Evolutionary conservation across 352 stramenopile species (phyloP).

Genomic region (Phytophthora fragariaefolia): DNA sequence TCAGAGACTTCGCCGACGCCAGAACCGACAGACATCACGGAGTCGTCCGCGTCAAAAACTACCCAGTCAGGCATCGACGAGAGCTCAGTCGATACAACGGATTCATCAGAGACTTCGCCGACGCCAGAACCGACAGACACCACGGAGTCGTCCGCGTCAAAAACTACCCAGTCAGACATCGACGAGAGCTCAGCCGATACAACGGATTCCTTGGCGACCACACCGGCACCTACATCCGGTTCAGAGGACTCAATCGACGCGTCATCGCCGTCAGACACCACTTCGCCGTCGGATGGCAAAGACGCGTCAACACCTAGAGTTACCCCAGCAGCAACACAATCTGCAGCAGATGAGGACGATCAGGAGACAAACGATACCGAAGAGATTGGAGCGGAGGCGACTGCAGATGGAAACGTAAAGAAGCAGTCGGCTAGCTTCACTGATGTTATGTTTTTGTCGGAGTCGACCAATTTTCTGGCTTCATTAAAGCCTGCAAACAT

Average conservation of each 20-base stretch:
- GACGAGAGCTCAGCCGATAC: not conserved
- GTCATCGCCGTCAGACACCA: not conserved
- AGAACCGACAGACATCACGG: not conserved
- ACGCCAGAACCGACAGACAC: not conserved
- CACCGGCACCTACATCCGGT: slow-evolving; percentile 10
- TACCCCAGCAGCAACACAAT: slow-evolving; percentile 16
- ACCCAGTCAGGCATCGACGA: not conserved
- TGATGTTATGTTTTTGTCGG: slow-evolving; percentile 20
- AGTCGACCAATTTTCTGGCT: slow-evolving; percentile 28
- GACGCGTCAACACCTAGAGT: slow-evolving; percentile 18
- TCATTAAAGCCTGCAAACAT: slow-evolving; percentile 30
- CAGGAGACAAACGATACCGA: not conserved
- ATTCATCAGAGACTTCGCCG: not conserved
- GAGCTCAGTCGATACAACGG: not conserved
- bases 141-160: not conserved
- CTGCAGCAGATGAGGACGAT: slow-evolving; percentile 9
- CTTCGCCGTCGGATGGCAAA: not conserved
- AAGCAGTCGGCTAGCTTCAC: slow-evolving; percentile 26
- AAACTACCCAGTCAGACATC: not conserved
- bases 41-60: not conserved
- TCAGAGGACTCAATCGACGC: not conserved
- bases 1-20: not conserved
- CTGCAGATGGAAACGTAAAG: slow-evolving; percentile 9
- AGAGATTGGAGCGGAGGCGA: not conserved
- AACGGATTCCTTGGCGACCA: not conserved